phyloP scores from a whole-genome alignment of 345 rosid genomes.

The Sisymbrium irio region DNA sequence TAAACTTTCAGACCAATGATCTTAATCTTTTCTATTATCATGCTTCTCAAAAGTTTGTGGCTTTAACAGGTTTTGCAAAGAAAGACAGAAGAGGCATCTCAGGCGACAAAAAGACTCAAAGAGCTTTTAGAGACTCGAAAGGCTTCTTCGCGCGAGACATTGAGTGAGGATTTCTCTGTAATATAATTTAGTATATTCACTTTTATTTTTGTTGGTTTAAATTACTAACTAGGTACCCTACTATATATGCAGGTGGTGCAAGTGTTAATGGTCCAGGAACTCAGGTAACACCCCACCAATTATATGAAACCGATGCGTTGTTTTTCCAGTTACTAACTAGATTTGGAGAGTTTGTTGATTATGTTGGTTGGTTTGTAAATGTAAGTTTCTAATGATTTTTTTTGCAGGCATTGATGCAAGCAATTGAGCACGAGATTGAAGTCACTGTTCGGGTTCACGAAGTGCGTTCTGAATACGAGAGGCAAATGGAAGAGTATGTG shows the following conservation, averaged over 20 bases:
- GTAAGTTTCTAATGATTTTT: background rate
- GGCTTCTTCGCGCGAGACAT: constrained; percentile 64
- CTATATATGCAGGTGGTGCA: constrained; percentile 45
- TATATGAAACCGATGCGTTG: constrained; percentile 8
- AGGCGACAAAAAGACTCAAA: constrained; percentile 94
- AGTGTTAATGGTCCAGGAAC: constrained; percentile 66
- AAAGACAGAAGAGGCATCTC: constrained; percentile 94
- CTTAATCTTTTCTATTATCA: background rate
- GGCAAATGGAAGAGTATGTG: constrained; percentile 94
- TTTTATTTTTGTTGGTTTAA: background rate
- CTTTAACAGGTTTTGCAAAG: constrained; percentile 79
- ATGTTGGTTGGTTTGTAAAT: constrained; percentile 10
- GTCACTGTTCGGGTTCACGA: constrained; percentile 85
- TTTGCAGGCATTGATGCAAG: constrained; percentile 76
- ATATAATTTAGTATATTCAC: constrained; percentile 6
- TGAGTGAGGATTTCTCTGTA: constrained; percentile 35
- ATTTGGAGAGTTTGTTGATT: constrained; percentile 13
- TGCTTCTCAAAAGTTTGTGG: constrained; percentile 2
- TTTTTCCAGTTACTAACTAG: background rate
- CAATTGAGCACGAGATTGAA: constrained; percentile 96
- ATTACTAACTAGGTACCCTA: constrained; percentile 10
- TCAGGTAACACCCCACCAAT: constrained; percentile 56
- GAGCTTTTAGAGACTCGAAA: constrained; percentile 87
- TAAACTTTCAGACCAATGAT: constrained; percentile 8
- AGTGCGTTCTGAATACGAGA: constrained; percentile 88